A percentile compares a stretch with the other conserved stretches of the same genome.
Evolutionary conservation across 1,284 basidiomycete genomes (phyloP).

Genomic region (Anthracocystis panici-leucophaei): DNA sequence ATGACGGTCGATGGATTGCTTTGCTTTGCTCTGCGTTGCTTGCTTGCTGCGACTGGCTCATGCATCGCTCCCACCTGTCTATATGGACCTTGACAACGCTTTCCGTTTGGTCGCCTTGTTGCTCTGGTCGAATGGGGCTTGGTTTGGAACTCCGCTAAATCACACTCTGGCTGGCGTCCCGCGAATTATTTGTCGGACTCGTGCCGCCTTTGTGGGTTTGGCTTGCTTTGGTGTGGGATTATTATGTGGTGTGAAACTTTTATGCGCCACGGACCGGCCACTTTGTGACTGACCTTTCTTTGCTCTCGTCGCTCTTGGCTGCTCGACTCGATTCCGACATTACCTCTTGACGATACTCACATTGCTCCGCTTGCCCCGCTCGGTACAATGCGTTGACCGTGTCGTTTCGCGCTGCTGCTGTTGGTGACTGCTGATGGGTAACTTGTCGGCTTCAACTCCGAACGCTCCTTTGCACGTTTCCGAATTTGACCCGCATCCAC

Average conservation of each 20-base stretch:
- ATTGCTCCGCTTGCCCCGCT: no score
- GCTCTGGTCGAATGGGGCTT: slow-evolving; percentile 5
- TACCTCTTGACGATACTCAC: no score
- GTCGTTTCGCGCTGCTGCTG: slow-evolving; percentile 2
- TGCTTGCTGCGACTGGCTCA: background rate
- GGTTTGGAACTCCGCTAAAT: slow-evolving; percentile 14
- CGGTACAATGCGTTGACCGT: no score
- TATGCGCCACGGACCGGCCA: slow-evolving; percentile 10
- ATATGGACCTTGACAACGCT: slow-evolving; percentile 8
- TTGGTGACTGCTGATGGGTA: background rate
- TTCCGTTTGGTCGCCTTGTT: background rate
- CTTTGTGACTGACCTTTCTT: background rate
- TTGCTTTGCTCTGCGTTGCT: background rate
- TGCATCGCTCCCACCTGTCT: background rate
- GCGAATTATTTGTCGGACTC: background rate
- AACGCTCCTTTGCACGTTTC: background rate
- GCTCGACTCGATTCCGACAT: background rate
- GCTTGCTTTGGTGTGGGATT: background rate
- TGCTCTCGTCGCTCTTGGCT: background rate
- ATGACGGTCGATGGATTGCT: background rate
- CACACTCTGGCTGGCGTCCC: slow-evolving; percentile 8
- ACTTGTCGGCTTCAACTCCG: slow-evolving; percentile 4
- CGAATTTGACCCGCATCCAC: slow-evolving; percentile 1
- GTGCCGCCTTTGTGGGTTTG: background rate
- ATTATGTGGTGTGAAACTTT: background rate